Base-by-base conservation (phyloP, 73 alveolate genomes). In the Paramecium biaurelia region DNA sequence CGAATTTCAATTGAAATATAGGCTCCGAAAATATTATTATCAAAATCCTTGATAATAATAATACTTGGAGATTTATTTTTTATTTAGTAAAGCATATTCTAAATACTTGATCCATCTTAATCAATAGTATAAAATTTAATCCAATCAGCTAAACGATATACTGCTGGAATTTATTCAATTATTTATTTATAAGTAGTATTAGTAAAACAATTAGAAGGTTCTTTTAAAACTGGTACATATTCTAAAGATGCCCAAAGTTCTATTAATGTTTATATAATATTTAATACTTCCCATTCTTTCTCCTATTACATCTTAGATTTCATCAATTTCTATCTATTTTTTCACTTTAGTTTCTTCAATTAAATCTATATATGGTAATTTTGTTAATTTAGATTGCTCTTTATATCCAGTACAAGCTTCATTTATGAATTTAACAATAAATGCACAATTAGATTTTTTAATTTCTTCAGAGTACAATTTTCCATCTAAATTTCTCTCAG, bases 241-340 rank as follows among this genome's bases (percentile, higher is more conserved):
- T 79, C 90, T 43, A 79, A 43, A 43, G 76, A 20, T 20, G 90
- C 90, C 90, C 90, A 79, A 8, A 79, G 26, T 43, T 79, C 90
- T 79, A 43, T 15, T 4, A 53, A 41, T 43, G 1, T 38, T 14
- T 7, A 21, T 24, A 23, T 18, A 43, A 2, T 43, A 0, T 1
- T n/a, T n/a, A n/a, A 41, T 42, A 79, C 90, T 79, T 41, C 74
- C 90, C 90, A 79, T 79, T 79, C 90, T 79, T 20, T 79, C 70
- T 23, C 90, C 90, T 3, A 79, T 45, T 14, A 79, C 32, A 41
- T 79, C 74, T 79, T 38, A 4, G 5, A 79, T 24, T 79, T 38
- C 45, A 24, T 32, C 76, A 10, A 23, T 24, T 45, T 42, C 90
- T 42, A 43, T 4, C 10, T 24, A 37, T 23, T 43, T 24, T 79